These are phyloP conservation scores for Termitomyces heimii DNA, from an alignment of 768 basidiomycete genomes.

Conservation along the genomic window DNA sequence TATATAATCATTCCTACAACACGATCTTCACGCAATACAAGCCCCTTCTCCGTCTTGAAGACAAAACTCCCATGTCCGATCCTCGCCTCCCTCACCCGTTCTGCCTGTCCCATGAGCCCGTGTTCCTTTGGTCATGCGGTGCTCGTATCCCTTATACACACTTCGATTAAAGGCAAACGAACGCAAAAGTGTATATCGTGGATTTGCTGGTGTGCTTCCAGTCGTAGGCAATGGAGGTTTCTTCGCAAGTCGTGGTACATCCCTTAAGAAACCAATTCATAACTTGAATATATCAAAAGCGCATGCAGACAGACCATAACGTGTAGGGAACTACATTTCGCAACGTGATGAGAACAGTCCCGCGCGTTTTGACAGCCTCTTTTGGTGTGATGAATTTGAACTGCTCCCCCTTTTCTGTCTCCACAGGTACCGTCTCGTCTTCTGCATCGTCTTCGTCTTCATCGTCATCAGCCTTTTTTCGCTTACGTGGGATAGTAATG, in stretches of 20 bases:
- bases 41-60: slow-evolving; percentile 21
- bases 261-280: slow-evolving; percentile 37
- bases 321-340: slow-evolving; percentile 87
- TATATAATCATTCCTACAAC: not conserved
- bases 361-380: slow-evolving; percentile 32
- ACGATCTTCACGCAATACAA: not conserved
- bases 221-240: slow-evolving; percentile 53
- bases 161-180: slow-evolving; percentile 75
- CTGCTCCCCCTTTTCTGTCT: slow-evolving; percentile 23
- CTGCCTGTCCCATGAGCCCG: slow-evolving; percentile 56
- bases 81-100: slow-evolving; percentile 71
- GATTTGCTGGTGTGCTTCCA: slow-evolving; percentile 46
- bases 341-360: slow-evolving; percentile 81
- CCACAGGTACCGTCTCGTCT: slow-evolving; percentile 16
- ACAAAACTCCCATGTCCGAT: slow-evolving; percentile 89
- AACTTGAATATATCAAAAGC: not conserved
- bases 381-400: slow-evolving; percentile 11
- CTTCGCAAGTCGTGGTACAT: slow-evolving; percentile 71
- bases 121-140: slow-evolving; percentile 92
- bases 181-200: slow-evolving; percentile 62
- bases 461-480: slow-evolving; percentile 38
- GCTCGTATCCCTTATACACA: slow-evolving; percentile 81
- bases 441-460: slow-evolving; percentile 38
- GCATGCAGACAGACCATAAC: slow-evolving; percentile 52
- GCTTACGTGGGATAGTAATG: slow-evolving; percentile 32